phyloP scores from a whole-genome alignment of 805 yeast genomes.

The Blastobotrys parvus region DNA sequence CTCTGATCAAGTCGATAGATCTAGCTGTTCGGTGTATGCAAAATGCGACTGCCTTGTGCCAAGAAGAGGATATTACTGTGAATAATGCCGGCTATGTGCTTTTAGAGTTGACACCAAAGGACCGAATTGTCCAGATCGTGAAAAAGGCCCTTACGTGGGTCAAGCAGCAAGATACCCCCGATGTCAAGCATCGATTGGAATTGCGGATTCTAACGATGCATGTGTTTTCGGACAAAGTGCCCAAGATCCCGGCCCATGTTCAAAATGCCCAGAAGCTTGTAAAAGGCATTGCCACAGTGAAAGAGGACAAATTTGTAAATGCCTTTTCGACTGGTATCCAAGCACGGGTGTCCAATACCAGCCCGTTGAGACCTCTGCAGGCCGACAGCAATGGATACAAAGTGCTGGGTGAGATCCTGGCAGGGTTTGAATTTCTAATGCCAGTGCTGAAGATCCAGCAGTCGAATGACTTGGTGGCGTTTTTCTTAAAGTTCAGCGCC shows the following conservation, averaged over 20 bases:
- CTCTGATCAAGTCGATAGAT: slow-evolving; percentile 20
- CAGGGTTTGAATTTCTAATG: slow-evolving; percentile 12
- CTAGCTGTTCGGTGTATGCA: slow-evolving; percentile 12
- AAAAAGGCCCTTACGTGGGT: slow-evolving; percentile 38
- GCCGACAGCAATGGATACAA: slow-evolving; percentile 16
- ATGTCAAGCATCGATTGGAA: slow-evolving; percentile 22
- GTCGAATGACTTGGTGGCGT: slow-evolving; percentile 27
- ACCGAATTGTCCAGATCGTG: slow-evolving; percentile 15
- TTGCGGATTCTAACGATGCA: slow-evolving; percentile 19
- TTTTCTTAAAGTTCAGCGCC: slow-evolving; percentile 23
- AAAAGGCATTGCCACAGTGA: too few species aligned
- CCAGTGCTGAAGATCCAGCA: slow-evolving; percentile 12
- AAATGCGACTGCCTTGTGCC: slow-evolving; percentile 20
- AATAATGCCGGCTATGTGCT: slow-evolving; percentile 50
- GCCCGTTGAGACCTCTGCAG: slow-evolving; percentile 20
- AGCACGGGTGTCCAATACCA: slow-evolving; percentile 19
- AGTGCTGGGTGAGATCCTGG: slow-evolving; percentile 12
- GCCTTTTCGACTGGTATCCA: slow-evolving; percentile 19
- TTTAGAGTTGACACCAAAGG: slow-evolving; percentile 20
- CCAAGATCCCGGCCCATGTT: slow-evolving; percentile 1
- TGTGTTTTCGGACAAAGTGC: slow-evolving; percentile 13
- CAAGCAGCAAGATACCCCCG: slow-evolving; percentile 46
- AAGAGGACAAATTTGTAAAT: slow-evolving; percentile 2
- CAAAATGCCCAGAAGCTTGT: slow-evolving; percentile 1
- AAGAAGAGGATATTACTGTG: slow-evolving; percentile 28